Evolutionary conservation across 805 yeast genomes (phyloP).

Genomic region (Barnettozyma botsteinii): DNA sequence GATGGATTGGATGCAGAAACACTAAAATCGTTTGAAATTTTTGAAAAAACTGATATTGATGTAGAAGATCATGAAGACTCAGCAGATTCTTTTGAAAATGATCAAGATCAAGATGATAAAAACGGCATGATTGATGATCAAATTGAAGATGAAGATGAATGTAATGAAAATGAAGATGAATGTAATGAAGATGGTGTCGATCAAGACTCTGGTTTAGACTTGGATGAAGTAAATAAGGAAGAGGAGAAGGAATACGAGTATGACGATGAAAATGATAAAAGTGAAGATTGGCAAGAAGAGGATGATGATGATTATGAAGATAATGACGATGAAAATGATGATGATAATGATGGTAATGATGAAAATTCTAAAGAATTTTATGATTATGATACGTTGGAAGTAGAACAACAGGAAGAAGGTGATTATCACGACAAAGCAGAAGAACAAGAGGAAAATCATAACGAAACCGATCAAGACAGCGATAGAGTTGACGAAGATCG

Average conservation of each 20-base stretch:
- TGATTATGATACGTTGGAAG: background rate
- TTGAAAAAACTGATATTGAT: background rate
- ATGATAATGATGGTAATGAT: background rate
- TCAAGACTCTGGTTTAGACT: slow-evolving; percentile 1
- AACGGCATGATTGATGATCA: background rate
- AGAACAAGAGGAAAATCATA: no score
- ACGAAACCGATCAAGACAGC: no score
- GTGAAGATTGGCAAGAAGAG: background rate
- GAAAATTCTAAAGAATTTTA: background rate
- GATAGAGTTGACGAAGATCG: background rate
- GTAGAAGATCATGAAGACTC: slow-evolving; percentile 1
- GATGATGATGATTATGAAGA: background rate
- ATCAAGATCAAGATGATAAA: background rate
- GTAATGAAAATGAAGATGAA: background rate
- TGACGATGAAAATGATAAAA: background rate
- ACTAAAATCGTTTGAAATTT: background rate
- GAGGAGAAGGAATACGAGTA: background rate
- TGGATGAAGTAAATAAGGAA: background rate
- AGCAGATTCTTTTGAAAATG: no score
- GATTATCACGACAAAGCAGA: no score
- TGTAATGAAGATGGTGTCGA: background rate
- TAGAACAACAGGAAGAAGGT: background rate
- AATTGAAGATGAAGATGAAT: background rate
- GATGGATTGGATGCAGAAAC: no score
- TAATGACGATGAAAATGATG: background rate